Evolutionary conservation across 768 basidiomycete genomes (phyloP), one percentile per base, ranked within the genome.

Genomic region (Leccinum broughii): DNA sequence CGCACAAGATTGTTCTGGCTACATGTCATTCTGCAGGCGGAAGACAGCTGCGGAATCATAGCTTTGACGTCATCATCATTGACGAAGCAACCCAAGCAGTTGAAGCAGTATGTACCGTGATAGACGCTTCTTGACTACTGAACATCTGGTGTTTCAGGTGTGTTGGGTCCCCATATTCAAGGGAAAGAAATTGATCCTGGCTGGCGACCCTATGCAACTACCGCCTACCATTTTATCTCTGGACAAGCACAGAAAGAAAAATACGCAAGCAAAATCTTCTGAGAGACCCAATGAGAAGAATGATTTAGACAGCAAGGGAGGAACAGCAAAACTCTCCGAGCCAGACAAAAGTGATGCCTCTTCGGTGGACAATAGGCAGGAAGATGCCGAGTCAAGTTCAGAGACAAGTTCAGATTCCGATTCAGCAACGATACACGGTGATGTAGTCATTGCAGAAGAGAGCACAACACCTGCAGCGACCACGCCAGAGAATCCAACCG

Each of bases 1-100:
- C 8, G 30, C 30, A 20, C 22, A 92, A 92, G 89, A 81, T 98
- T 44, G 92, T 98, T 1, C 75, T 98, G 11, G 88, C 95, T 2
- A 99, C 97, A 3, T 98, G 96, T 65, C 95, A 98, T 77, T 91
- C 93, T 13, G 85, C 96, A 6, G 97, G 96, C 1, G 88, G 91
- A 4, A 77, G 89, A 22, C 93, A 95, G 64, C 75, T 98, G 7
- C 81, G 83, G 48, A 85, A 88, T 60, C 81, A 87, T 58, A 75
- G 81, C 2, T 99, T 99, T 68, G 97, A 99, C 70, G 90, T 96
- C 0, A 85, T 95, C 11, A 89, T 99, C 51, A 95, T 99, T 56
- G 97, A 99, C 65, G 97, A 99, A 76, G 97, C 97, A 0, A 98
- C 97, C 0, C 97, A 98, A 72, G 96, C 95, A 4, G 70, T 97